These are phyloP conservation scores for Colletotrichum sp. DNA, from an alignment of 2,329 filamentous ascomycete genomes.

Conservation along the genomic window DNA sequence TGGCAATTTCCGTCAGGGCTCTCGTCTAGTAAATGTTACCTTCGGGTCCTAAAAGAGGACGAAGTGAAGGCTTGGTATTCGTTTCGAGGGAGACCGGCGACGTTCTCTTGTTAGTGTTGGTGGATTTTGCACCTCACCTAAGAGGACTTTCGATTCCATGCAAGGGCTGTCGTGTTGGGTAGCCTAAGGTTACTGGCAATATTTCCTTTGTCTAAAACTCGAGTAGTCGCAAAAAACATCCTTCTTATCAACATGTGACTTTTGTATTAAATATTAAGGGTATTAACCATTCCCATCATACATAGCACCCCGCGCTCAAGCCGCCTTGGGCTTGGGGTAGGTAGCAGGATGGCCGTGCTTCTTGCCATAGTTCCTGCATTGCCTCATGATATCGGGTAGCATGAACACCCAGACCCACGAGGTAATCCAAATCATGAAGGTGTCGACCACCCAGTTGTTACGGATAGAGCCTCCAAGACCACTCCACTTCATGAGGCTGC, in stretches of 20 bases:
- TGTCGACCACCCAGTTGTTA: slow-evolving; percentile 67
- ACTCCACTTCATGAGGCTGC: slow-evolving; percentile 71
- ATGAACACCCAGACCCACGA: slow-evolving; percentile 64
- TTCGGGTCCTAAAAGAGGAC: neutral
- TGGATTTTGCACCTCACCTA: neutral
- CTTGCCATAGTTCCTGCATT: slow-evolving; percentile 61
- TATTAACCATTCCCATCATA: neutral
- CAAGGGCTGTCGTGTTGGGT: neutral
- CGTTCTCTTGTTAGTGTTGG: neutral
- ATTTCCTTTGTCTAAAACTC: neutral
- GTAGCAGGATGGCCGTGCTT: slow-evolving; percentile 63
- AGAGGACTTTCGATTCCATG: neutral
- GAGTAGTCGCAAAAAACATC: neutral
- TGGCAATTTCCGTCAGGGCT: neutral
- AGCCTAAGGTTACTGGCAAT: neutral
- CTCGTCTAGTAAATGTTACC: neutral
- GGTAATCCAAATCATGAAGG: slow-evolving; percentile 54
- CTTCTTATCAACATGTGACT: neutral
- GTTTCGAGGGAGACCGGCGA: neutral
- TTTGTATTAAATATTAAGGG: neutral
- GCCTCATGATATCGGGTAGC: slow-evolving; percentile 58
- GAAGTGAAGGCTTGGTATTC: neutral
- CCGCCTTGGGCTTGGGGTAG: slow-evolving; percentile 37
- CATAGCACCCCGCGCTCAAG: neutral
- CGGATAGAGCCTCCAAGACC: slow-evolving; percentile 59